Evolutionary conservation across 257 asterid genomes (phyloP).

Genomic region (Solanum chilense): DNA sequence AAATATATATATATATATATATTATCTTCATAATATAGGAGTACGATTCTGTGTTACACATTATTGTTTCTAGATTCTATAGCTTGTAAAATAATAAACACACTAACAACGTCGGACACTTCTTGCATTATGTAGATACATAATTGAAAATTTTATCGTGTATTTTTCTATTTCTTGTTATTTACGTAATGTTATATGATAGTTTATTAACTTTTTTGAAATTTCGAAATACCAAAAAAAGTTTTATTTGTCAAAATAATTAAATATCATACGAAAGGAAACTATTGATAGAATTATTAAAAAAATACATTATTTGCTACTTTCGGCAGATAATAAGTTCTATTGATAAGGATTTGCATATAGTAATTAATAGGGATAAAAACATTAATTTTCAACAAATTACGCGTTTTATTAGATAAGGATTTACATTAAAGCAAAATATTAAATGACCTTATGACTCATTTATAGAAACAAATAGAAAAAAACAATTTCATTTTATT

Average conservation of each 20-base stretch:
- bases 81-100: neutral
- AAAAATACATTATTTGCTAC: neutral
- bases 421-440: neutral
- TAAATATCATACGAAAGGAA: neutral
- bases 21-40: neutral
- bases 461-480: neutral
- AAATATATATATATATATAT: too few species aligned
- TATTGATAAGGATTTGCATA: neutral
- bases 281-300: neutral
- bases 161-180: too few species aligned
- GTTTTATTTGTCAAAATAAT: neutral
- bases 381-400: neutral
- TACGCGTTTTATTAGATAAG: neutral
- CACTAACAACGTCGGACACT: rapidly evolving
- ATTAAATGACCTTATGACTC: neutral
- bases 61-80: too few species aligned
- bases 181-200: neutral
- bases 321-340: neutral
- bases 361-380: neutral
- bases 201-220: too few species aligned
- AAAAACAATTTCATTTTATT: neutral
- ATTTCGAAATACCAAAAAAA: neutral
- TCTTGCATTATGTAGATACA: neutral
- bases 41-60: neutral
- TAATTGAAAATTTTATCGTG: too few species aligned